These are phyloP conservation scores for Trypanosoma scelopori DNA, from an alignment of 208 protist species.

Conservation along the genomic window DNA sequence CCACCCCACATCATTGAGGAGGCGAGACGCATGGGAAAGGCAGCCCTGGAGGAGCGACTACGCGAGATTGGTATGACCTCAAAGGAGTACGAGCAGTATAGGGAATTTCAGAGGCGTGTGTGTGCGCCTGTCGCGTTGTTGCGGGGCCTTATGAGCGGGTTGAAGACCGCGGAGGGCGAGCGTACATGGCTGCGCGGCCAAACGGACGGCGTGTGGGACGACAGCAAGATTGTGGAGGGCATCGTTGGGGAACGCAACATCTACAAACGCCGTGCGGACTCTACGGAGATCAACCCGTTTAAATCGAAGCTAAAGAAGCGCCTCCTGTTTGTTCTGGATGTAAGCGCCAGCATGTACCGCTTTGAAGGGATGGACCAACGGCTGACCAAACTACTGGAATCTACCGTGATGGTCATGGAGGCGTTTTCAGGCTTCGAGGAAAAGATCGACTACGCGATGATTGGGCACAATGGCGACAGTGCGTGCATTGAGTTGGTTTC, in stretches of 20 bases:
- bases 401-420: slow-evolving; percentile 92
- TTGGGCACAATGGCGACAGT: slow-evolving; percentile 89
- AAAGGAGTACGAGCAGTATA: slow-evolving; percentile 68
- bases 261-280: slow-evolving; percentile 88
- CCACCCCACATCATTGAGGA: slow-evolving; percentile 74
- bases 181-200: slow-evolving; percentile 84
- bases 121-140: slow-evolving; percentile 59
- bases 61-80: slow-evolving; percentile 74
- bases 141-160: slow-evolving; percentile 64
- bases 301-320: slow-evolving; percentile 75
- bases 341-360: slow-evolving; percentile 93
- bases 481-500: slow-evolving; percentile 74
- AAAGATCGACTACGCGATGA: slow-evolving; percentile 89
- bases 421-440: slow-evolving; percentile 85
- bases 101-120: slow-evolving; percentile 61
- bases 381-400: slow-evolving; percentile 84
- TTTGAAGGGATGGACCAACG: slow-evolving; percentile 92
- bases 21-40: slow-evolving; percentile 73
- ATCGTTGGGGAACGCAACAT: slow-evolving; percentile 90
- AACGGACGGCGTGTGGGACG: slow-evolving; percentile 91
- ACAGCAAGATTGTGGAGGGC: slow-evolving; percentile 90
- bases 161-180: slow-evolving; percentile 86
- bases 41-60: slow-evolving; percentile 69
- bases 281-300: slow-evolving; percentile 72
- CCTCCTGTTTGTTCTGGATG: slow-evolving; percentile 91